Evolutionary conservation across 2,329 filamentous ascomycete genomes (phyloP).

Genomic region (Phyllosticta citriasiana): DNA sequence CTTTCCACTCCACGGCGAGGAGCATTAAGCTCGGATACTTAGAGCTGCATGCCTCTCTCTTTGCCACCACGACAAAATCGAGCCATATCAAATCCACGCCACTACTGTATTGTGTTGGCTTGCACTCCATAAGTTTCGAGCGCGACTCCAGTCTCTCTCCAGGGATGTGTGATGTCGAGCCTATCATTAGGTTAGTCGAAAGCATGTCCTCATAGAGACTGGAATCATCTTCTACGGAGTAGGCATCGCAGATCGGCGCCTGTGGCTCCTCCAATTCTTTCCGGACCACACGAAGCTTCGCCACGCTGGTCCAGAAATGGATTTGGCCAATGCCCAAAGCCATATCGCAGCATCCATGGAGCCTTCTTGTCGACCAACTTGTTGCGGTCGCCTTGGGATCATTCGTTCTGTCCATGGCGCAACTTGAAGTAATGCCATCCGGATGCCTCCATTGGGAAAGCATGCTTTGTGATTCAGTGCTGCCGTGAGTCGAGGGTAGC

Average conservation of each 20-base stretch:
- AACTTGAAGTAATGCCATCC: not conserved
- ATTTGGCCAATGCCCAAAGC: not conserved
- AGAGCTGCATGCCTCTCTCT: not conserved
- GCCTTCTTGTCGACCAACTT: not conserved
- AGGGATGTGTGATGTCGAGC: not conserved
- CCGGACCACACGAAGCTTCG: not conserved
- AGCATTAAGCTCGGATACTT: not conserved
- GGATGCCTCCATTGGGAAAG: not conserved
- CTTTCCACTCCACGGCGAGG: not conserved
- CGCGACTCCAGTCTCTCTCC: not conserved
- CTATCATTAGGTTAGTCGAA: not conserved
- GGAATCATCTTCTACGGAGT: not conserved
- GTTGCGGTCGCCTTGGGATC: too few species aligned
- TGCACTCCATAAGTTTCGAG: not conserved
- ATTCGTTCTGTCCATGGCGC: too few species aligned
- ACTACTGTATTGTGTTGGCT: not conserved
- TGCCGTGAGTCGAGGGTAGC: not conserved
- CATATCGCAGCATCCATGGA: not conserved
- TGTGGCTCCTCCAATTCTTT: not conserved
- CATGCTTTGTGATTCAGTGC: not conserved
- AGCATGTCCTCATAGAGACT: not conserved
- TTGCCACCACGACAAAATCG: not conserved
- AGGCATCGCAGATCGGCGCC: not conserved
- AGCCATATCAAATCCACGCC: not conserved
- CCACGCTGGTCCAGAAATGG: not conserved